Evolutionary conservation across 441 rosid species (phyloP), one percentile per base, ranked within the genome.

Genomic region (Corymbia citriodora): DNA sequence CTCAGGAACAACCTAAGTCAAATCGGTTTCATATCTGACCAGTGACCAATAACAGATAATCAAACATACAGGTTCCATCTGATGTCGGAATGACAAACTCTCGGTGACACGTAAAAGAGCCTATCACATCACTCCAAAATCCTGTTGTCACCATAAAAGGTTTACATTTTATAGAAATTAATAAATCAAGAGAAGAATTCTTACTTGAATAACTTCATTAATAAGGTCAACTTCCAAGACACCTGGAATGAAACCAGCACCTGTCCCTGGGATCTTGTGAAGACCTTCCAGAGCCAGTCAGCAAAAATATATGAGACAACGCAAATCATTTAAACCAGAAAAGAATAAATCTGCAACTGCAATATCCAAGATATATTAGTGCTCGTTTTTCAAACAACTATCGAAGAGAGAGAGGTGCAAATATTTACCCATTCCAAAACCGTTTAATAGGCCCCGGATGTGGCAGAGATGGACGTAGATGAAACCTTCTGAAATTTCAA

Each of bases 221-320:
- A 96, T 90, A 48, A 95, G 88, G 88, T 90, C 91, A 29, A 96
- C 97, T 70, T 96, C 95, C 95, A 97, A 91, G 87, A 97, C 97
- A 79, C 97, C 92, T 19, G 99, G 98, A 88, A 96, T 12, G 88
- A 97, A 97, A 48, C 97, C 98, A 89, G 99, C 99, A 89, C 98
- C 98, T 49, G 96, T 96, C 91, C 99, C 98, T 93, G 94, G 98
- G 94, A 97, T 96, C 93, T 96, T 96, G 94, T 95, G 99, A 16
- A 99, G 98, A 87, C 99, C 99, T 94, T 70, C 50, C 52, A 7
- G 29, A 74, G 21, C 50, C 52, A 40, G 52, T 40, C 83, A 40
- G 1, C n/a, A 11, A 17, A 29, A 40, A 74, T 8, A 29, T 13
- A 74, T 23, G 52, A 40, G 85, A 74, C 52, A 12, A 40, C 48